Conservation (phyloP, 495 filamentous ascomycete species). For the Daldinia concentrica region DNA sequence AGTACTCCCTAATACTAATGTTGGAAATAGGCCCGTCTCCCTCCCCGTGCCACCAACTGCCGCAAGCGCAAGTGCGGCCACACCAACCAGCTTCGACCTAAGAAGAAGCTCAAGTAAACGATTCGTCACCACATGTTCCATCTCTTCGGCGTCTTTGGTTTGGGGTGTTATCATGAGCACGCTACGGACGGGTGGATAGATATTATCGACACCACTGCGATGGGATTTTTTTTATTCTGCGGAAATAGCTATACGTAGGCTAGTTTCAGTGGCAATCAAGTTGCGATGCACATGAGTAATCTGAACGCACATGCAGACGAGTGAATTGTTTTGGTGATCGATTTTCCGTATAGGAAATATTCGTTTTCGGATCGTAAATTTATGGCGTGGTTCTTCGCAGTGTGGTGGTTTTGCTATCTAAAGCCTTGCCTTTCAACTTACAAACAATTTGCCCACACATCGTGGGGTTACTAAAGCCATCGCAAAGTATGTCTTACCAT, state of each 20-base stretch:
- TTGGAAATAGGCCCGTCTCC: conserved; percentile 76
- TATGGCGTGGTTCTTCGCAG: background rate
- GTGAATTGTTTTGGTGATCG: background rate
- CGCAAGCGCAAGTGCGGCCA: conserved; percentile 99
- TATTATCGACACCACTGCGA: conserved; percentile 28
- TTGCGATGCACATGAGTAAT: conserved; percentile 40
- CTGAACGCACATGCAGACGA: background rate
- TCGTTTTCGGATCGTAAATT: background rate
- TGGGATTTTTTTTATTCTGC: conserved; percentile 20
- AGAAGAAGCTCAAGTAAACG: conserved; percentile 99
- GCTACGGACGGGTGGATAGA: conserved; percentile 38
- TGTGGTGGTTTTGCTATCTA: background rate
- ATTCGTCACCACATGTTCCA: conserved; percentile 45
- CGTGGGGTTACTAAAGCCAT: background rate
- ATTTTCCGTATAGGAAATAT: background rate
- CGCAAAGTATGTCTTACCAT: background rate
- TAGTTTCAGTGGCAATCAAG: conserved; percentile 42
- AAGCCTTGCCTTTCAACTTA: background rate
- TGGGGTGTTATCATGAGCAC: conserved; percentile 42
- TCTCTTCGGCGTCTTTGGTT: conserved; percentile 54
- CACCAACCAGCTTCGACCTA: conserved; percentile 99
- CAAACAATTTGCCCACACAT: background rate
- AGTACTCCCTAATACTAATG: no score
- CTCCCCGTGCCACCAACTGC: conserved; percentile 99
- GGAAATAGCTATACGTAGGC: conserved; percentile 31